Base-by-base conservation (phyloP, 2,329 filamentous ascomycete genomes). In the Talaromyces pinophilus region DNA sequence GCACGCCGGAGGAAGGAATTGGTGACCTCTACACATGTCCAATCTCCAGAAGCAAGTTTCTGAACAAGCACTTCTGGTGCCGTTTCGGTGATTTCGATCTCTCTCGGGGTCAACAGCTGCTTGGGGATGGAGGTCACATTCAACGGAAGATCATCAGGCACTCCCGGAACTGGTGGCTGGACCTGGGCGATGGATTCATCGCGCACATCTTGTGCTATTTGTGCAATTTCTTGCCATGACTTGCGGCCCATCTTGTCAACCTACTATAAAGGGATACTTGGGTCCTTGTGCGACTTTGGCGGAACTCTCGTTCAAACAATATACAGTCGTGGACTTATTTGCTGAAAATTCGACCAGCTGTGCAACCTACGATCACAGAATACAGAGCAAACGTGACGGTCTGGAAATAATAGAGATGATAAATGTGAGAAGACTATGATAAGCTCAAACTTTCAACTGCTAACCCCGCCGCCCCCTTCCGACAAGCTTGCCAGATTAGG, bases 61-160 rank as follows among this genome's bases (percentile, higher is more conserved):
- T 33, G 50, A 10, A 62, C 44, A 11, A 66, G 44, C 5, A 50
- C 44, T 46, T 64, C 62, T 6, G 84, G 77, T 5, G 81, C 71
- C 8, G 71, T 78, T 67, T 83, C 80, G 0, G 85, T 88, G 66
- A 87, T 84, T 15, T 79, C 70, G 35, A 85, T 71, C 67, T 87
- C 84, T 46, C 80, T 76, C 15, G 73, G 65, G 0, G 82, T 78
- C 2, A 88, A 79, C 2, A 84, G 63, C 33, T 82, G 70, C 59
- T 76, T 76, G 5, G 85, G 82, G 5, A 87, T 68, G 2, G 70
- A 69, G 2, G 55, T 57, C 11, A 67, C 62, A n/a, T 67, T 68
- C 44, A 71, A 68, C 11, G 79, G 76, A 8, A 80, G 69, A 2
- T 73, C 65, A 15, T 62, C 11, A 3, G 78, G 74, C n/a, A 78